Evolutionary conservation across 257 asterid species (phyloP).

Genomic region (Plantago elongata): DNA sequence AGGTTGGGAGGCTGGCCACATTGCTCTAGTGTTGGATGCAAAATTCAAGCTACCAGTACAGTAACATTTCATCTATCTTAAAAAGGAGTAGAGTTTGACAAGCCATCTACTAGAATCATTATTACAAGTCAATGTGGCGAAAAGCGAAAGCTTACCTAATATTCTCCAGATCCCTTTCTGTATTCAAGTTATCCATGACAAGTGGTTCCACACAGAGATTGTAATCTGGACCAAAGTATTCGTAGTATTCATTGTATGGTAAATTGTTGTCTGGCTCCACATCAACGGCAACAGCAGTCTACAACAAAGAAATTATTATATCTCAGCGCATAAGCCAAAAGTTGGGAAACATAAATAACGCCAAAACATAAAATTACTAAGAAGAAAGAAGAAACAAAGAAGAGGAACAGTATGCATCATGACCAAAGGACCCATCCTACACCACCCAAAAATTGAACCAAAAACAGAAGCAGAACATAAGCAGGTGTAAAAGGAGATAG

Average conservation of each 20-base stretch:
- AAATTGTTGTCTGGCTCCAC: slow-evolving; percentile 76
- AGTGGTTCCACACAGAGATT: slow-evolving; percentile 66
- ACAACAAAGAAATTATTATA: slow-evolving; percentile 26
- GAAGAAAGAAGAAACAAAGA: too few species aligned
- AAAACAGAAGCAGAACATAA: background rate
- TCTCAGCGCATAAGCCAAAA: slow-evolving; percentile 14
- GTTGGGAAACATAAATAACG: too few species aligned
- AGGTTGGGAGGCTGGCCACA: background rate
- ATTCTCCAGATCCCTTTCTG: slow-evolving; percentile 60
- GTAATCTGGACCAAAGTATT: slow-evolving; percentile 82
- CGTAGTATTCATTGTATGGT: slow-evolving; percentile 78
- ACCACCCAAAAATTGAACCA: background rate
- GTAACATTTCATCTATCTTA: background rate
- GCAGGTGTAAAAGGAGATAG: slow-evolving; percentile 7
- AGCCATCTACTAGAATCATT: background rate
- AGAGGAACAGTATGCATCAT: too few species aligned
- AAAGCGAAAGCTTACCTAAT: slow-evolving; percentile 41
- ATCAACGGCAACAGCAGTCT: slow-evolving; percentile 92
- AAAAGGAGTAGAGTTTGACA: background rate
- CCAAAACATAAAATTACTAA: too few species aligned
- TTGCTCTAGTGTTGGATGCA: background rate
- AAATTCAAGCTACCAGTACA: background rate
- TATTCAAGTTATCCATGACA: slow-evolving; percentile 57
- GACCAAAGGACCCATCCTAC: too few species aligned
- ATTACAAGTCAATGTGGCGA: slow-evolving; percentile 5